Conservation (phyloP, 371 early-diverging fungal genomes). For the Rhizopus stolonifer region DNA sequence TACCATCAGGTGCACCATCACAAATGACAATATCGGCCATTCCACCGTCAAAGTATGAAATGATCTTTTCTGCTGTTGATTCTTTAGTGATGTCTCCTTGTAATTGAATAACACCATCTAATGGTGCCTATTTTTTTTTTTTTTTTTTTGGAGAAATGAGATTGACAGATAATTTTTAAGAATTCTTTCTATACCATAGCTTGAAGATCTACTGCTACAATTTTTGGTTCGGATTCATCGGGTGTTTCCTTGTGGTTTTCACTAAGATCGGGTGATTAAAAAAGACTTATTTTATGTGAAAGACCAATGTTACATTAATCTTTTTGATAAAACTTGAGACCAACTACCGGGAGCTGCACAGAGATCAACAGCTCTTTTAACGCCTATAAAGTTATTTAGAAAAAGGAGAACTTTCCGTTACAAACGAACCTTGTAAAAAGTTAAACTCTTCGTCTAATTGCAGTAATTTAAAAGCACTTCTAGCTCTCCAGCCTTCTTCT, state of each 20-base stretch:
- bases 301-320: conserved; percentile 18
- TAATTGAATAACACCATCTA: conserved; percentile 90
- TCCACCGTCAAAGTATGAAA: conserved; percentile 83
- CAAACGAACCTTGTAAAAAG: conserved; percentile 69
- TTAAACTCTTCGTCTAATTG: conserved; percentile 63
- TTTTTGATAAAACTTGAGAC: conserved; percentile 94
- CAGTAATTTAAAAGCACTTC: conserved; percentile 98
- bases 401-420: no score
- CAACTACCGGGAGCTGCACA: conserved; percentile 99
- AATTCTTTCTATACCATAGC: conserved; percentile 76
- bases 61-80: conserved; percentile 89
- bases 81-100: conserved; percentile 99
- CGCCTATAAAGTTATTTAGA: conserved; percentile 45
- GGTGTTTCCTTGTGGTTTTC: conserved; percentile 60
- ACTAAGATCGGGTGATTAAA: no score
- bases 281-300: background rate
- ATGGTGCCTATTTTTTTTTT: conserved; percentile 76
- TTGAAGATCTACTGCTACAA: conserved; percentile 98
- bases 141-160: no score
- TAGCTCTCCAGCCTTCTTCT: conserved; percentile 96
- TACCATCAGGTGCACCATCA: conserved; percentile 98
- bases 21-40: conserved; percentile 95
- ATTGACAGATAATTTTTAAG: no score
- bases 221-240: conserved; percentile 62
- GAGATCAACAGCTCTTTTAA: conserved; percentile 94